Percentiles rank a stretch among this genome's conserved stretches.
These are phyloP conservation scores for Puccinia novopanici DNA, from an alignment of 1,284 basidiomycete genomes.

Conservation along the genomic window DNA sequence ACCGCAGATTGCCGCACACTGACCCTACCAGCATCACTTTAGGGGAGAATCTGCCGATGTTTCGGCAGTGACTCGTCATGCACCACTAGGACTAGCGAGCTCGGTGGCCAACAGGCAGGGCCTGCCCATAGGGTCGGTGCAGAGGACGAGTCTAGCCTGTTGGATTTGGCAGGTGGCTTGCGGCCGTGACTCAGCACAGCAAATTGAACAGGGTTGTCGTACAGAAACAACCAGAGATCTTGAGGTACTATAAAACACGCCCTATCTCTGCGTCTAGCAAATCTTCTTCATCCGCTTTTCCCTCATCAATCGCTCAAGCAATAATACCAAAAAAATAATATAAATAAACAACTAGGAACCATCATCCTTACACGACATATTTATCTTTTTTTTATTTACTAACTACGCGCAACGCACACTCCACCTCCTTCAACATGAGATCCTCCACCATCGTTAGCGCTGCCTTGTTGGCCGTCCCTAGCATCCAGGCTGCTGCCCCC, in stretches of 20 bases:
- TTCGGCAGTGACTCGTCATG: background rate
- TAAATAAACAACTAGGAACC: too few species aligned
- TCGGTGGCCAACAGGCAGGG: background rate
- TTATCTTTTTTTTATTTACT: background rate
- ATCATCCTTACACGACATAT: background rate
- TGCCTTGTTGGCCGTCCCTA: constrained; percentile 15
- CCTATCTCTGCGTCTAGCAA: background rate
- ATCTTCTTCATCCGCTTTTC: background rate
- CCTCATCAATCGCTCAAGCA: background rate
- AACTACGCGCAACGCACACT: background rate
- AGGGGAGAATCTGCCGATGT: background rate
- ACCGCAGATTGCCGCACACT: background rate
- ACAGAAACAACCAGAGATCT: background rate
- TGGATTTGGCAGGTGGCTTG: background rate
- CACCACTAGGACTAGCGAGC: background rate
- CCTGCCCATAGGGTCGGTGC: background rate
- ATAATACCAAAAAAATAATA: constrained; percentile 1
- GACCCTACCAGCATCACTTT: background rate
- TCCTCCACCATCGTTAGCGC: constrained; percentile 14
- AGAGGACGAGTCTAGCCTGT: background rate
- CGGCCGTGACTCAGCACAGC: background rate
- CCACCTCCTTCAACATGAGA: constrained; percentile 17
- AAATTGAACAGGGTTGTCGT: background rate
- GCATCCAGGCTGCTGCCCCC: background rate
- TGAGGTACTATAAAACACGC: background rate